Conservation (phyloP, 2,329 filamentous ascomycete genomes). For the Cryphonectria parasitica region DNA sequence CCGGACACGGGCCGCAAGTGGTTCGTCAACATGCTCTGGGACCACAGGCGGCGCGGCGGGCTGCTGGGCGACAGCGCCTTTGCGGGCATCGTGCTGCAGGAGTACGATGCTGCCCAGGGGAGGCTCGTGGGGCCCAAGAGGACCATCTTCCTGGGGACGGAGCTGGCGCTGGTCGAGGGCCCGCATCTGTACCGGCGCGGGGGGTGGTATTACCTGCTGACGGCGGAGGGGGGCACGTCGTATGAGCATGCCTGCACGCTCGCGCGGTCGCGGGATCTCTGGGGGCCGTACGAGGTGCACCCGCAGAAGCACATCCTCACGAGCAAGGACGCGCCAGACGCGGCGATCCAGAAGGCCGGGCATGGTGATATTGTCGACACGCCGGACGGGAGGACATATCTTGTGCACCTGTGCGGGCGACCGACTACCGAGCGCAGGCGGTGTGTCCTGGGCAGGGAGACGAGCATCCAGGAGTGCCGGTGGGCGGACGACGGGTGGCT, state of each 20-base stretch:
- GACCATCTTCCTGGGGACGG: conserved; percentile 60
- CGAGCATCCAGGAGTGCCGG: conserved; percentile 60
- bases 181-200: conserved; percentile 63
- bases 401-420: conserved; percentile 58
- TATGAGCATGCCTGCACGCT: conserved; percentile 66
- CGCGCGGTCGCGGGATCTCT: conserved; percentile 53
- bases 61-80: conserved; percentile 42
- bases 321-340: conserved; percentile 52
- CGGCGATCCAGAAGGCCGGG: conserved; percentile 55
- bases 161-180: conserved; percentile 58
- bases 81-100: conserved; percentile 61
- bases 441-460: conserved; percentile 60
- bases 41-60: conserved; percentile 53
- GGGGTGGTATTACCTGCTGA: conserved; percentile 63
- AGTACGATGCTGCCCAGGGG: conserved; percentile 54
- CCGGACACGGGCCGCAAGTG: conserved; percentile 56
- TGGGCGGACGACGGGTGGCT: conserved; percentile 66
- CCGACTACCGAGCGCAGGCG: conserved; percentile 55
- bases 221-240: conserved; percentile 63
- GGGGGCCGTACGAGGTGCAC: conserved; percentile 66
- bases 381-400: conserved; percentile 54
- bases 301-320: conserved; percentile 62
- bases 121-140: conserved; percentile 59
- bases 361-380: conserved; percentile 60
- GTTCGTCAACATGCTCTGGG: conserved; percentile 61